A percentile compares a stretch with the other conserved stretches of the same genome.
Conservation (phyloP, 2,329 filamentous ascomycete genomes). For the Xylariaceae sp. region DNA sequence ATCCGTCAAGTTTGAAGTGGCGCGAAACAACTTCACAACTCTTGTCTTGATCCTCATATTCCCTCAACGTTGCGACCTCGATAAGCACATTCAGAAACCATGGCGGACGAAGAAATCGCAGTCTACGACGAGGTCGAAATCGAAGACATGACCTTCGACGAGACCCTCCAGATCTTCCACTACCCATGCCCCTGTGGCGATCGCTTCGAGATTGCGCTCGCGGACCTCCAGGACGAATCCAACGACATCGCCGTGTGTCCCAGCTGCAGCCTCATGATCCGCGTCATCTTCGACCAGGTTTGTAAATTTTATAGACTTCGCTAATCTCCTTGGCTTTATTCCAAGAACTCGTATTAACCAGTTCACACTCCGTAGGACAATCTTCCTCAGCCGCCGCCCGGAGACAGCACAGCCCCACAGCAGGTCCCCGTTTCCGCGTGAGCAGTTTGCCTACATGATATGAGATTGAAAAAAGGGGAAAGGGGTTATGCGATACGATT, state of each 20-base stretch:
- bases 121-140: constrained; percentile 99
- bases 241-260: constrained; percentile 91
- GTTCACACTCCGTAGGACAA: constrained; percentile 24
- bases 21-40: too few relatives aligned
- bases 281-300: constrained; percentile 86
- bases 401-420: constrained; percentile 26
- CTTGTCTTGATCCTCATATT: neutral
- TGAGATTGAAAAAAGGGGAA: constrained; percentile 1
- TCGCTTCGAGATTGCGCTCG: constrained; percentile 83
- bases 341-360: constrained; percentile 6
- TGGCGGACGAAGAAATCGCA: constrained; percentile 57
- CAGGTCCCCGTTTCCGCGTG: constrained; percentile 29
- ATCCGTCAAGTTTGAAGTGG: neutral
- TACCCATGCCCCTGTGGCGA: constrained; percentile 98
- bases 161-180: constrained; percentile 78
- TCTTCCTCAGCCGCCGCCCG: constrained; percentile 29
- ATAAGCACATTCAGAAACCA: constrained; percentile 24
- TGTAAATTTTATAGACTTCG: constrained; percentile 28
- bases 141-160: constrained; percentile 94
- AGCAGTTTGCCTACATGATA: constrained; percentile 6
- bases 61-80: neutral
- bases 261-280: constrained; percentile 94
- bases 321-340: neutral
- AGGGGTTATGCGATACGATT: neutral
- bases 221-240: constrained; percentile 78